These are phyloP conservation scores for Pulveroboletus sp. DNA, from an alignment of 768 basidiomycete genomes.

Conservation along the genomic window DNA sequence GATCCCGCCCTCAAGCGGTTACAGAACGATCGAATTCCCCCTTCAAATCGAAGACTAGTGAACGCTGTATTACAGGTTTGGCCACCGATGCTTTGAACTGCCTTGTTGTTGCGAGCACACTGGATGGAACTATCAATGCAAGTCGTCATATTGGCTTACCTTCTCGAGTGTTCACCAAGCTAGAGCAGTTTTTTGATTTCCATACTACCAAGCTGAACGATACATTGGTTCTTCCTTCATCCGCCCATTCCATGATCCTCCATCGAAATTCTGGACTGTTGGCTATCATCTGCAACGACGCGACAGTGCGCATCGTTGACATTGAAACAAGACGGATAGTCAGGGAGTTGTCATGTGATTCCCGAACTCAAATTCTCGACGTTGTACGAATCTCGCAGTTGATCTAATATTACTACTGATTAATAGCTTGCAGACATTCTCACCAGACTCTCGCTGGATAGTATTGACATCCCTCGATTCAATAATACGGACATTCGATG, in stretches of 20 bases:
- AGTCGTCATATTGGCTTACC: slow-evolving; percentile 25
- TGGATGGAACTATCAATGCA: slow-evolving; percentile 88
- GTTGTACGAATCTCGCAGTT: slow-evolving; percentile 49
- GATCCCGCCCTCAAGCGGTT: slow-evolving; percentile 54
- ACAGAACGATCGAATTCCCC: slow-evolving; percentile 38
- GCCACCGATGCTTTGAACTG: slow-evolving; percentile 84
- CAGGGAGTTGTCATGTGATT: slow-evolving; percentile 75
- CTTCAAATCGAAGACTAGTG: slow-evolving; percentile 38
- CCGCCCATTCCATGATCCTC: slow-evolving; percentile 63
- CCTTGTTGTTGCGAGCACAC: slow-evolving; percentile 73
- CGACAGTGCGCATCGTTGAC: slow-evolving; percentile 80
- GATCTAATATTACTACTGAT: neutral
- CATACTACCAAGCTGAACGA: slow-evolving; percentile 74
- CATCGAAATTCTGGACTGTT: slow-evolving; percentile 85
- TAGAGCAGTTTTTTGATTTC: slow-evolving; percentile 89
- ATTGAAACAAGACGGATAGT: slow-evolving; percentile 86
- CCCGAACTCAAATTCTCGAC: slow-evolving; percentile 82
- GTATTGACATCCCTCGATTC: slow-evolving; percentile 86
- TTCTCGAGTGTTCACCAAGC: neutral
- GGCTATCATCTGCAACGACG: slow-evolving; percentile 82
- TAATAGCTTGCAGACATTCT: slow-evolving; percentile 65
- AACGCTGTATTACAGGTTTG: slow-evolving; percentile 72
- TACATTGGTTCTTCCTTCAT: slow-evolving; percentile 61
- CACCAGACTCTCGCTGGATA: slow-evolving; percentile 93
- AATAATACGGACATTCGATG: slow-evolving; percentile 89